Evolutionary conservation across 208 protist genomes (phyloP).

Genomic region (Leishmania aethiopica): DNA sequence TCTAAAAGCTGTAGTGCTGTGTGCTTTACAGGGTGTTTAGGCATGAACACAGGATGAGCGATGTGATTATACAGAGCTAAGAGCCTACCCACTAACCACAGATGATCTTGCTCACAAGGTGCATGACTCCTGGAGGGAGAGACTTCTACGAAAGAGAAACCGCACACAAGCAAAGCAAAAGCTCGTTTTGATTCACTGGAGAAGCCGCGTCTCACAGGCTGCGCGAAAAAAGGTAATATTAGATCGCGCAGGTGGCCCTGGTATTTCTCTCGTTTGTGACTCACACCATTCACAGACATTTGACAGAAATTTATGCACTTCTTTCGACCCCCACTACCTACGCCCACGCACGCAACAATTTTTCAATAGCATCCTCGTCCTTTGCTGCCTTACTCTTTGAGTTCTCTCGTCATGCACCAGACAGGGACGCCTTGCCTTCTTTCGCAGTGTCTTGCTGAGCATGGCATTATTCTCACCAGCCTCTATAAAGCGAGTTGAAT

Average conservation of each 20-base stretch:
- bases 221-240: neutral
- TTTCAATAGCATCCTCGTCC: neutral
- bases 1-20: neutral
- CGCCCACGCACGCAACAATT: neutral
- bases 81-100: neutral
- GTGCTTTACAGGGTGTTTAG: neutral
- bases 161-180: neutral
- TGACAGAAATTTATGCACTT: neutral
- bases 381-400: neutral
- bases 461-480: neutral
- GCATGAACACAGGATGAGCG: too few species aligned
- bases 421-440: neutral
- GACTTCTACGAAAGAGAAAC: neutral
- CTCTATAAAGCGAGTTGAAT: neutral
- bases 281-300: neutral
- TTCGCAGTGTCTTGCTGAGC: neutral
- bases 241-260: neutral
- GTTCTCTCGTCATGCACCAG: neutral
- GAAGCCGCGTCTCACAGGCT: neutral
- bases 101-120: neutral
- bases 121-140: neutral
- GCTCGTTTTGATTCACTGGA: neutral
- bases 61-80: neutral
- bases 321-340: neutral
- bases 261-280: neutral